A percentile compares a stretch with the other conserved stretches of the same genome.
Evolutionary conservation across 441 rosid genomes (phyloP).

Genomic region (Pelargonium citronellum): DNA sequence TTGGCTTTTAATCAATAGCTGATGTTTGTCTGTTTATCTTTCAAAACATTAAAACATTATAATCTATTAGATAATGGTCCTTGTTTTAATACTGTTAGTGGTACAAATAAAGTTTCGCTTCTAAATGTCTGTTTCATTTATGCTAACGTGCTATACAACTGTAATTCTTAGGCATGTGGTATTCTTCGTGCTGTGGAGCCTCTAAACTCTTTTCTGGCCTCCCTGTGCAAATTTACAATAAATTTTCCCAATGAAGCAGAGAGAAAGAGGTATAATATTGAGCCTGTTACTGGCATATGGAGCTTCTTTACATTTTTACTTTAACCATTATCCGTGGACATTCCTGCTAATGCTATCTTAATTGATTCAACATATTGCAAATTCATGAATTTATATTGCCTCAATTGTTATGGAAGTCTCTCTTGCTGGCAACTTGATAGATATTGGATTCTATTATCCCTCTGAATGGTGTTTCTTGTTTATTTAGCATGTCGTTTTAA

Average conservation of each 20-base stretch:
- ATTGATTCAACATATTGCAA: too few species aligned
- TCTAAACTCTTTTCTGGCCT: slow-evolving; percentile 91
- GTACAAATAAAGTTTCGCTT: slow-evolving; percentile 7
- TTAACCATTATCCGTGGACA: not conserved
- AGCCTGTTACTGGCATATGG: slow-evolving; percentile 18
- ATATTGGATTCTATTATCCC: too few species aligned
- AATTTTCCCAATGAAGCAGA: slow-evolving; percentile 77
- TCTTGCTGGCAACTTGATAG: too few species aligned
- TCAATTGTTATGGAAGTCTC: too few species aligned
- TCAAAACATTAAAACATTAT: not conserved
- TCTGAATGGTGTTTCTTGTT: too few species aligned
- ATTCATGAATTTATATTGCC: too few species aligned
- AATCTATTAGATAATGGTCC: not conserved
- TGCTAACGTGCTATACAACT: slow-evolving; percentile 23
- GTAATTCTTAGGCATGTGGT: slow-evolving; percentile 81
- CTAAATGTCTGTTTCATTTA: slow-evolving; percentile 15
- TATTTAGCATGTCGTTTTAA: too few species aligned
- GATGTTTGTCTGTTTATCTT: not conserved
- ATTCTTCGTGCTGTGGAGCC: slow-evolving; percentile 97
- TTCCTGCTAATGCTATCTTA: not conserved
- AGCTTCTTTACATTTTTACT: not conserved
- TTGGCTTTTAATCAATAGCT: slow-evolving; percentile 14
- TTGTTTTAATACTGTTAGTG: not conserved
- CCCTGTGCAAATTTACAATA: slow-evolving; percentile 94
- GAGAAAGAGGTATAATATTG: slow-evolving; percentile 54